These are phyloP conservation scores for Rhodotorula sp. DNA, from an alignment of 1,284 basidiomycete species.

Conservation along the genomic window DNA sequence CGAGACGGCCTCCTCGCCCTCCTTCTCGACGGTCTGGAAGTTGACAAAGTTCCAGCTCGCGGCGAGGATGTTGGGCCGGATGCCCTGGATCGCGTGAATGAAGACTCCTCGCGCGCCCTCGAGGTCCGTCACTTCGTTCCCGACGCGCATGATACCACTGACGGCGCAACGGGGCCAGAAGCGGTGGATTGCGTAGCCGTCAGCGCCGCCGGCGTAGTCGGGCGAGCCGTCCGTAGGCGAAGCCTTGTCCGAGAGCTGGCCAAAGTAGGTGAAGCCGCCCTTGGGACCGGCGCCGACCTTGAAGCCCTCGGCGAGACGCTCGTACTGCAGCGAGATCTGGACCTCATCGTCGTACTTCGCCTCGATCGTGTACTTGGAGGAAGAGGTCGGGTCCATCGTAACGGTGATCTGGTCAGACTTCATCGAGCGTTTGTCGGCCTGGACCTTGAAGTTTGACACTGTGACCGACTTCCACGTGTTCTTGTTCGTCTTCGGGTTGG, in stretches of 20 bases:
- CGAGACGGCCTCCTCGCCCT: constrained; percentile 64
- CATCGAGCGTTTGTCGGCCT: constrained; percentile 72
- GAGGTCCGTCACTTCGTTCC: constrained; percentile 61
- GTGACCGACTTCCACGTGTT: constrained; percentile 86
- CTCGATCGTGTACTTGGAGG: constrained; percentile 71
- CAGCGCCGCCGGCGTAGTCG: constrained; percentile 48
- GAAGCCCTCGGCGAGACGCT: constrained; percentile 76
- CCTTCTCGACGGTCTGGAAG: constrained; percentile 59
- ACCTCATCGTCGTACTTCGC: constrained; percentile 78
- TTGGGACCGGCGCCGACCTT: constrained; percentile 84
- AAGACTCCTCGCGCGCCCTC: constrained; percentile 79
- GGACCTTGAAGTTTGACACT: constrained; percentile 73
- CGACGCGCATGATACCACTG: constrained; percentile 64
- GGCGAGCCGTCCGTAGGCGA: constrained; percentile 56
- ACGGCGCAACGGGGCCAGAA: constrained; percentile 77
- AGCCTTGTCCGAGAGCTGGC: constrained; percentile 55
- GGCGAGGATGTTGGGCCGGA: constrained; percentile 93
- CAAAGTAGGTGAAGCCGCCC: constrained; percentile 90
- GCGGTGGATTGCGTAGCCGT: constrained; percentile 85
- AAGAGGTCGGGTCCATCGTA: constrained; percentile 58
- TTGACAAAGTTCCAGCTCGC: constrained; percentile 93
- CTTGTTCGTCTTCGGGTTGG: constrained; percentile 67
- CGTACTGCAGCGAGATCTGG: constrained; percentile 72
- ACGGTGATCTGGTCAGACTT: constrained; percentile 84
- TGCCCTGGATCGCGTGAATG: constrained; percentile 95